Conservation (phyloP, 23 red algal species). For the Gracilaria caudata region DNA sequence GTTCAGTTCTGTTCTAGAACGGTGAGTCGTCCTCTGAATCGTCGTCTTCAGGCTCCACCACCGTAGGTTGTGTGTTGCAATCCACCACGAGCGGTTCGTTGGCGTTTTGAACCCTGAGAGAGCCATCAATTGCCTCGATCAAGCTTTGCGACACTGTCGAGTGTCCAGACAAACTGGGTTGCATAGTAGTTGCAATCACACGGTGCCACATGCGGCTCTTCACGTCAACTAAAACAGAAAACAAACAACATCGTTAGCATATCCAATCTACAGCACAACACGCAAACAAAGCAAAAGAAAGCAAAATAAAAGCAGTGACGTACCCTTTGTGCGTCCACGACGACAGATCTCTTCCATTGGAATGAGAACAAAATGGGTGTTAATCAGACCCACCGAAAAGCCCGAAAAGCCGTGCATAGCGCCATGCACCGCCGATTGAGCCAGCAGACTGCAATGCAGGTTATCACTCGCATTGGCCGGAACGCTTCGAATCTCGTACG, state of each 20-base stretch:
- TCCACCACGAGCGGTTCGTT: neutral
- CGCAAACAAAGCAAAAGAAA: neutral
- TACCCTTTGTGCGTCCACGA: slow-evolving; percentile 74
- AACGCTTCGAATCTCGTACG: slow-evolving; percentile 91
- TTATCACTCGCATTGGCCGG: slow-evolving; percentile 89
- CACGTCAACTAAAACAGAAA: slow-evolving; percentile 76
- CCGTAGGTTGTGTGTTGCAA: neutral
- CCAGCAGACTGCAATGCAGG: slow-evolving; percentile 89
- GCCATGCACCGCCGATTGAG: slow-evolving; percentile 91
- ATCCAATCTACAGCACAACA: too few species aligned
- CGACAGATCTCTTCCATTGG: slow-evolving; percentile 88
- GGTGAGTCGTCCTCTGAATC: slow-evolving; percentile 3
- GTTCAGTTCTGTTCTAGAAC: too few species aligned
- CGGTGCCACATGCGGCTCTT: slow-evolving; percentile 97
- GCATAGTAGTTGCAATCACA: slow-evolving; percentile 87
- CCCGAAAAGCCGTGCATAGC: slow-evolving; percentile 90
- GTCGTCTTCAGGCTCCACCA: slow-evolving; percentile 17
- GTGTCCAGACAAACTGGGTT: slow-evolving; percentile 69
- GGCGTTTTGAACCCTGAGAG: neutral
- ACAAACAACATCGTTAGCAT: neutral
- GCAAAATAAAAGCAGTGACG: neutral
- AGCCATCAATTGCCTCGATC: slow-evolving; percentile 24
- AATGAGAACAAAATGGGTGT: slow-evolving; percentile 92
- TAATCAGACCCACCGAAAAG: slow-evolving; percentile 89
- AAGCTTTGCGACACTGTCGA: neutral